Evolutionary conservation across 306 rosid species (phyloP), one percentile per base, ranked within the genome.

Genomic region (Vigna unguiculata): DNA sequence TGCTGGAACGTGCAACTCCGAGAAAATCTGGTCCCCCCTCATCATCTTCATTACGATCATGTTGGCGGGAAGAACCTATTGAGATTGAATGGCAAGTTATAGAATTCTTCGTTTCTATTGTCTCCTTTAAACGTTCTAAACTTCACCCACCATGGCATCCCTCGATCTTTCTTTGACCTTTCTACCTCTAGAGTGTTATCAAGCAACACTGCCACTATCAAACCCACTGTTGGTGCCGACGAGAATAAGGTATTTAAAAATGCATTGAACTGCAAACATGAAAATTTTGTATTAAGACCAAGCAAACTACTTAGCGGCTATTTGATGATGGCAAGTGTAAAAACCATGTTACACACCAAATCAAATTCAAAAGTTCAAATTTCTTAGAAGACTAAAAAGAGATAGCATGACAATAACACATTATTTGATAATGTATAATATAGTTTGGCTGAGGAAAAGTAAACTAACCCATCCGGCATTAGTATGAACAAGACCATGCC

Each of bases 91-190:
- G 98, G 98, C 79, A 95, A 69, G 11, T 87, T 95, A 53, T 95
- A 95, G 86, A 95, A 95, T 75, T 92, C 98, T 88, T 95, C 98
- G 13, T 95, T 95, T 83, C 97, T 88, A 46, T 89, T 95, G 67
- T 95, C 98, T 80, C 98, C 98, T 86, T 89, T 82, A 34, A 95
- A 95, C 0, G 96, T 85, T 83, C 97, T 84, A 83, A 95, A 95
- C 86, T 92, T 95, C 22, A 88, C 90, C 98, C 98, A 95, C 97
- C 98, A 95, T n/a, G 98, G 97, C 98, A 95, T 95, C 41, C 98
- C 98, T 58, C 97, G 78, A 52, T 95, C 98, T 73, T 89, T 95
- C 92, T 92, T 92, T 0, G 97, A 87, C 20, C 85, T 90, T 41
- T 95, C 93, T 4, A 95, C 98, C 57, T 94, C 97, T 41, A 90